Base-by-base conservation (phyloP, 352 stramenopile genomes). In the Phytopythium litorale region DNA sequence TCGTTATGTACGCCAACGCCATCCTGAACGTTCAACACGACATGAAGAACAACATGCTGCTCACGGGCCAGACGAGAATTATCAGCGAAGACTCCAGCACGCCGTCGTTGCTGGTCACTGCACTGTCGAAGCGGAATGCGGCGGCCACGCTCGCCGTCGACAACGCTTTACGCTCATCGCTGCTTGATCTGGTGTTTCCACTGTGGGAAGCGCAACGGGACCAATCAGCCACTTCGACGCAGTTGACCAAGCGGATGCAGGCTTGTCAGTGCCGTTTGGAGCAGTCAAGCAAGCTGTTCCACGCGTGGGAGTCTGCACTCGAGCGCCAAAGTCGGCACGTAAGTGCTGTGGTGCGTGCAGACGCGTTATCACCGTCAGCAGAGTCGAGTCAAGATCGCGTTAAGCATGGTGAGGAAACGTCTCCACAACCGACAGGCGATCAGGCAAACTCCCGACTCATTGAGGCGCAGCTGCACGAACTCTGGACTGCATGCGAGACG, bases 61-160 rank as follows among this genome's bases (percentile, higher is more conserved):
- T 13, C 42, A 49, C 3, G 1, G 58, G 19, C 50, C 23, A 16
- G 9, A 18, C 19, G 4, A 23, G 19, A 4, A 40, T 11, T 56
- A 30, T 18, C 25, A 46, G 56, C 13, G 25, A 51, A 59, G 58
- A 50, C 9, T 25, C 52, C 9, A 53, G 48, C 15, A 37, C 72
- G 21, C 82, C 82, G 40, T 91, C 82, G 21, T 64, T 91, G 19
- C 63, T 91, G 32, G 67, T 87, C 15, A 84, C 79, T 4, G 67
- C 79, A 15, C 64, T 91, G 4, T 21, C 54, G 0, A 88, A 89
- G 54, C 78, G 79, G 6, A 78, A 76, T 53, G 73, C 74, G 11
- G 49, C 78, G 5, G 60, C 60, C 55, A 48, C 51, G 0, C 35
- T 88, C 19, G 33, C 79, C 13, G 64, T 89, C 1, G 78, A 91